Evolutionary conservation across 208 protist species (phyloP).

Genomic region (Trichomonas tenax): DNA sequence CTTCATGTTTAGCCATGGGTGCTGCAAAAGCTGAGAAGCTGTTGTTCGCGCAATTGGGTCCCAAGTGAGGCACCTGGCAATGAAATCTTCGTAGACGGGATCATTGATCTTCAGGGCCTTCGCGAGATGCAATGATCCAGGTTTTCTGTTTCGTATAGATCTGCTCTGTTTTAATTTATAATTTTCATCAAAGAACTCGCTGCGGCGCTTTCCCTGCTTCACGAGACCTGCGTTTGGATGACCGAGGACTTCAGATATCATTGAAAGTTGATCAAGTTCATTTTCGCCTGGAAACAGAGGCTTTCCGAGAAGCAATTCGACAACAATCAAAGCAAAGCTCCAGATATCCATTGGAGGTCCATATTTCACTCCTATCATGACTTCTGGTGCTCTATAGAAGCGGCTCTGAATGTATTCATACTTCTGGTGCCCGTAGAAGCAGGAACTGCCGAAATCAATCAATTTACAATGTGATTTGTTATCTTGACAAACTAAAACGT

Average conservation of each 20-base stretch:
- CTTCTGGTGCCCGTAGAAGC: slow-evolving; percentile 54
- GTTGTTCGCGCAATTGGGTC: slow-evolving; percentile 13
- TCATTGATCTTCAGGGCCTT: neutral
- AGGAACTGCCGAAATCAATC: slow-evolving; percentile 49
- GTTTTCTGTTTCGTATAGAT: neutral
- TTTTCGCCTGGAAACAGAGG: slow-evolving; percentile 26
- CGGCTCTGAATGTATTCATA: slow-evolving; percentile 77
- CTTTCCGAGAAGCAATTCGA: slow-evolving; percentile 82
- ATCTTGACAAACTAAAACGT: slow-evolving; percentile 24
- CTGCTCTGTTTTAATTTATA: neutral
- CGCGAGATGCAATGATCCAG: neutral
- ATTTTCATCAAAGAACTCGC: slow-evolving; percentile 14
- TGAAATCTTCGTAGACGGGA: slow-evolving; percentile 25
- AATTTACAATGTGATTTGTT: slow-evolving; percentile 33
- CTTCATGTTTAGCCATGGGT: slow-evolving; percentile 21
- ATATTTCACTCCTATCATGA: slow-evolving; percentile 41
- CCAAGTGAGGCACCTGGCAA: slow-evolving; percentile 20
- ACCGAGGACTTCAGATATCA: slow-evolving; percentile 25
- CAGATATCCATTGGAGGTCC: slow-evolving; percentile 60
- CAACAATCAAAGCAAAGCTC: slow-evolving; percentile 88
- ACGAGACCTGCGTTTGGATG: slow-evolving; percentile 22
- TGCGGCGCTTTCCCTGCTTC: neutral
- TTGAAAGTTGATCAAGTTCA: slow-evolving; percentile 27
- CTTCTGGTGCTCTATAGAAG: slow-evolving; percentile 73
- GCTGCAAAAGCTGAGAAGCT: slow-evolving; percentile 17